Evolutionary conservation across 129 eudicot genomes (phyloP).

Genomic region (Flaveria trinervia): DNA sequence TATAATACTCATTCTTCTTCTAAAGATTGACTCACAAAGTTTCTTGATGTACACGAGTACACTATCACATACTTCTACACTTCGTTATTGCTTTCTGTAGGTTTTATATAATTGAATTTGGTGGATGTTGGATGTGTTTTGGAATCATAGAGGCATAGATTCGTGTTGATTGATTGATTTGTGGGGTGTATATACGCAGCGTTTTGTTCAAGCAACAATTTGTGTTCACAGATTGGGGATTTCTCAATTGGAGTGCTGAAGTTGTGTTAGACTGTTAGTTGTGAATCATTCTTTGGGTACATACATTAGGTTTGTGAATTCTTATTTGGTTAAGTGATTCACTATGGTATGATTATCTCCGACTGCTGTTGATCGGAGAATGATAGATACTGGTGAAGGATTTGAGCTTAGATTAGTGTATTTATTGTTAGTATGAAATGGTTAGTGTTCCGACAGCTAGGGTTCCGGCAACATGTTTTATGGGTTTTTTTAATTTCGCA

Average conservation of each 20-base stretch:
- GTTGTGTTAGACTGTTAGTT: slow-evolving; percentile 1
- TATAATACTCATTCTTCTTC: not conserved
- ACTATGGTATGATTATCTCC: slow-evolving; percentile 25
- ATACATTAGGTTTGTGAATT: not conserved
- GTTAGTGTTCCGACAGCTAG: too few relatives aligned
- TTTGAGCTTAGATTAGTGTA: too few relatives aligned
- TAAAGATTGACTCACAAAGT: not conserved
- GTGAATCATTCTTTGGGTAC: not conserved
- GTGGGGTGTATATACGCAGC: slow-evolving; percentile 15
- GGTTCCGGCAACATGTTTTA: too few relatives aligned
- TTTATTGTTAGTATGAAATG: too few relatives aligned
- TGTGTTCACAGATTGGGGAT: too few relatives aligned
- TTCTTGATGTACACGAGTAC: not conserved
- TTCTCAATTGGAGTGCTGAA: not conserved
- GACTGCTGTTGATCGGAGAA: slow-evolving; percentile 23
- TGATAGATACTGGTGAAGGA: slow-evolving; percentile 1
- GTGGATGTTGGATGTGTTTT: too few relatives aligned
- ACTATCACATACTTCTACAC: not conserved
- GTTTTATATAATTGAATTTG: too few relatives aligned
- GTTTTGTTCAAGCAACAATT: slow-evolving; percentile 24
- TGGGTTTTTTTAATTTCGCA: too few relatives aligned
- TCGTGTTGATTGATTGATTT: not conserved
- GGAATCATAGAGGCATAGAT: too few relatives aligned
- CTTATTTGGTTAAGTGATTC: not conserved
- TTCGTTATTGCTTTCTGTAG: not conserved